Evolutionary conservation across 2,329 filamentous ascomycete species (phyloP).

Genomic region (Neofusicoccum sp.): DNA sequence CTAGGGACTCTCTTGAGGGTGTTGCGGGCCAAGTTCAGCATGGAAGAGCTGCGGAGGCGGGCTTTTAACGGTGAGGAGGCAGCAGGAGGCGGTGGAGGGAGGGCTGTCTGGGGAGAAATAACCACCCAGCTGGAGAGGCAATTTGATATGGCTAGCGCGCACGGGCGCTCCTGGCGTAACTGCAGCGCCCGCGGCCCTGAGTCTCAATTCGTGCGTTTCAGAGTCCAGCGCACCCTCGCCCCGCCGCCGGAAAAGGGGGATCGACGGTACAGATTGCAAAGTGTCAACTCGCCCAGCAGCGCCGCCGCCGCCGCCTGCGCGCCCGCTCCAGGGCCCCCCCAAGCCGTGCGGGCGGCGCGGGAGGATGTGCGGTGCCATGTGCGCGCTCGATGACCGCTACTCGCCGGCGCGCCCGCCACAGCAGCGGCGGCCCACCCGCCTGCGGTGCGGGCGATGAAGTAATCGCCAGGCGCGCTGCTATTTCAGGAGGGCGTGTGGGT

Average conservation of each 20-base stretch:
- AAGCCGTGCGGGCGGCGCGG: conserved; percentile 9
- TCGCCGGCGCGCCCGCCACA: background rate
- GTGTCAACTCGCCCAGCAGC: conserved; percentile 13
- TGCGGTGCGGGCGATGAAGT: background rate
- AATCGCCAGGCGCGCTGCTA: conserved; percentile 12
- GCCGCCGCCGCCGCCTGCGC: conserved; percentile 2
- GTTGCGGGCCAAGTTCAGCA: conserved; percentile 39
- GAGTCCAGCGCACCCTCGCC: conserved; percentile 14
- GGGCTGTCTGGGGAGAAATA: conserved; percentile 15
- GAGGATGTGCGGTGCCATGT: conserved; percentile 14
- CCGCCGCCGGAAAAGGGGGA: conserved; percentile 19
- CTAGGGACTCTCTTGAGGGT: conserved; percentile 42
- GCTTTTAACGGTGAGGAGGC: conserved; percentile 11
- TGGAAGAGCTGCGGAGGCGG: conserved; percentile 20
- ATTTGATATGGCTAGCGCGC: conserved; percentile 16
- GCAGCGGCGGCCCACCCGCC: conserved; percentile 3
- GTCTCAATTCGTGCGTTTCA: conserved; percentile 17
- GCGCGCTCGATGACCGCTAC: background rate
- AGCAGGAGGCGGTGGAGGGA: conserved; percentile 13
- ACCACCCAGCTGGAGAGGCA: conserved; percentile 7
- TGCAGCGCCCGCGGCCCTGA: conserved; percentile 13
- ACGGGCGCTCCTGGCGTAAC: conserved; percentile 16
- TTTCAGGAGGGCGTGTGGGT: conserved; percentile 13
- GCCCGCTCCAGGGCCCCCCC: conserved; percentile 7
- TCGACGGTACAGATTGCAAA: conserved; percentile 19